Evolutionary conservation across 2,329 filamentous ascomycete genomes (phyloP).

Genomic region (Blumeria hordei): DNA sequence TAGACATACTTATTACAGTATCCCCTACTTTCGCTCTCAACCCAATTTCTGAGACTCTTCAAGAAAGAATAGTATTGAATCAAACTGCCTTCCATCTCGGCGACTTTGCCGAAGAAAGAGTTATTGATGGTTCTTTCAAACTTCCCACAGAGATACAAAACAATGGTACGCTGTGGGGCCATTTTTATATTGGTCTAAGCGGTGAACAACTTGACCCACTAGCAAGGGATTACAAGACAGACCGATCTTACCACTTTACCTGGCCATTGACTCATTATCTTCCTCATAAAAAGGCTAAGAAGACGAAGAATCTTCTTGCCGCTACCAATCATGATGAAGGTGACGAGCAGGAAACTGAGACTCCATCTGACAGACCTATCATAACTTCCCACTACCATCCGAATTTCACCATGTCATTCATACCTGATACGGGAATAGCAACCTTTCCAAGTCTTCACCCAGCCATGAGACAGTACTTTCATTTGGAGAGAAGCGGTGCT

Average conservation of each 20-base stretch:
- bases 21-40: constrained; percentile 49
- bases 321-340: constrained; percentile 25
- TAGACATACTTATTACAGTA: constrained; percentile 72
- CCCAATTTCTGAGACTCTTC: constrained; percentile 37
- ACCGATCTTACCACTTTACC: constrained; percentile 59
- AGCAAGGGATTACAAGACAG: constrained; percentile 44
- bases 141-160: constrained; percentile 64
- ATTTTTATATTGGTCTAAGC: constrained; percentile 67
- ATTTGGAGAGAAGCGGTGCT: constrained; percentile 55
- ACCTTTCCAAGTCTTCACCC: constrained; percentile 43
- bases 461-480: constrained; percentile 52
- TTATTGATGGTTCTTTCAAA: constrained; percentile 50
- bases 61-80: constrained; percentile 47
- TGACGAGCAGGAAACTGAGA: constrained; percentile 17
- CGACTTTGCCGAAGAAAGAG: constrained; percentile 55
- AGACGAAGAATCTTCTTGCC: constrained; percentile 63
- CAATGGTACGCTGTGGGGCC: constrained; percentile 84
- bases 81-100: constrained; percentile 63
- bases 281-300: constrained; percentile 68
- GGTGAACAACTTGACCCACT: constrained; percentile 57
- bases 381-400: constrained; percentile 82
- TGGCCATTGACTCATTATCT: constrained; percentile 76
- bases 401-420: constrained; percentile 72
- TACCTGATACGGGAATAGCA: constrained; percentile 54
- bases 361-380: constrained; percentile 34